Base-by-base conservation (phyloP, 2,329 filamentous ascomycete genomes). In the Phyllosticta paracitricarpa region DNA sequence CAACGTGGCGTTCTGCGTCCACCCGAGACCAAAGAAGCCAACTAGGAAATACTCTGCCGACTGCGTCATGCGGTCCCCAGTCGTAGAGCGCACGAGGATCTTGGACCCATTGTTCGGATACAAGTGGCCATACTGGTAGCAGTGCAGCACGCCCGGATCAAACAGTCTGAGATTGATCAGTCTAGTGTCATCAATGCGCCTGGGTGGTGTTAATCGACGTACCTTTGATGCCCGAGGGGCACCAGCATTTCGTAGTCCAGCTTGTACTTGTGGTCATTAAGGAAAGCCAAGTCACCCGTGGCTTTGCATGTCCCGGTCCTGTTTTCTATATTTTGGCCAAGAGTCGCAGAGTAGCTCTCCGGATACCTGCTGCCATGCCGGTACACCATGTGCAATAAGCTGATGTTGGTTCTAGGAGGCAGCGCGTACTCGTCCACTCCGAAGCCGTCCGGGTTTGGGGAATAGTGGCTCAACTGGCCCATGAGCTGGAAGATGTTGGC, bases 1-100 rank as follows among this genome's bases (percentile, higher is more conserved):
- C n/a, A 90, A 80, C 0, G 85, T 89, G 6, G 81, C 87, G 68
- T 90, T 89, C 30, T 84, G 80, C 1, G 84, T 80, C 88, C 88
- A 91, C 55, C 87, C 82, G 0, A 90, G 79, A 0, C 88, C 88
- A 68, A 91, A 91, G 76, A 91, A 91, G 0, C 89, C 89, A 5
- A 88, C 86, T 69, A 91, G 75, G 73, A 90, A 91, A 72, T 91
- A 88, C 72, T 91, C 88, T 2, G 88, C 88, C 51, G 82, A 87
- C 70, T 91, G 86, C 24, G 88, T 77, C 88, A 91, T 91, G 25
- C 89, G 84, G 69, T 89, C 84, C 70, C 91, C 87, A 1, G 88
- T 89, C 0, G 88, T 90, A 1, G 87, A 89, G 28, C 88, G 81
- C 17, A 84, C 87, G 62, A 91, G 82, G 63, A 91, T 84, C 74